A percentile compares a stretch with the other conserved stretches of the same genome.
These are phyloP conservation scores for Blastocladiella emersonii DNA, from an alignment of 371 early-diverging fungal genomes.

Conservation along the genomic window DNA sequence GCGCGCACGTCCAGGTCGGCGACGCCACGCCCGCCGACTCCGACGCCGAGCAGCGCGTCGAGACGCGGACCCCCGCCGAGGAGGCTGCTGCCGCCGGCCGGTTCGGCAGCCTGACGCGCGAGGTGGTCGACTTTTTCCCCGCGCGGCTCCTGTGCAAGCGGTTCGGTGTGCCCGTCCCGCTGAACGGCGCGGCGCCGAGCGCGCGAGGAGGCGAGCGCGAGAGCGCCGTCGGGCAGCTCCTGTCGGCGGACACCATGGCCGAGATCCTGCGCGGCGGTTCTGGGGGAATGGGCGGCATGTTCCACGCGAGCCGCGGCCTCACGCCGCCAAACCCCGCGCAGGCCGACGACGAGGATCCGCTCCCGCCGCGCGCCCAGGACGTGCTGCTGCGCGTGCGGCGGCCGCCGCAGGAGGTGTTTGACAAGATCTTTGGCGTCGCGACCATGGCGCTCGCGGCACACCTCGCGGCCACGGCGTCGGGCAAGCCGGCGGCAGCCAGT, in stretches of 20 bases:
- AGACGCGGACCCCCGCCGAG: constrained; percentile 18
- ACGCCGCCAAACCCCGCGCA: too few relatives aligned
- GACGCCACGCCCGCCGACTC: background rate
- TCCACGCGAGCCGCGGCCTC: too few relatives aligned
- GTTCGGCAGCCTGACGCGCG: constrained; percentile 63
- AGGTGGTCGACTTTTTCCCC: constrained; percentile 45
- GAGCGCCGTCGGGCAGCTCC: constrained; percentile 26
- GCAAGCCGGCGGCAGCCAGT: too few relatives aligned
- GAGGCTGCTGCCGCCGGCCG: constrained; percentile 53
- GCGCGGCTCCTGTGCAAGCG: constrained; percentile 60
- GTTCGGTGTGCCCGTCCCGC: constrained; percentile 64
- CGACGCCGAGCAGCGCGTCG: background rate
- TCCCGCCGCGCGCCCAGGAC: too few relatives aligned
- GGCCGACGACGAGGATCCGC: too few relatives aligned
- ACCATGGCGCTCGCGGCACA: too few relatives aligned
- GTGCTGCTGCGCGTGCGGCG: too few relatives aligned
- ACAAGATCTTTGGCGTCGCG: background rate
- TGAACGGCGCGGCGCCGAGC: constrained; percentile 28
- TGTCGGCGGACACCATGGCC: constrained; percentile 45
- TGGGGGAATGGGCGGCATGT: too few relatives aligned
- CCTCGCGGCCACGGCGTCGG: too few relatives aligned
- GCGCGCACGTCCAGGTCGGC: background rate
- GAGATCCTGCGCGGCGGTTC: constrained; percentile 20
- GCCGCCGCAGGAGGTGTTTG: constrained; percentile 3
- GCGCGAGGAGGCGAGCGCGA: constrained; percentile 23